Evolutionary conservation across 139 green algal species (phyloP), one percentile per base, ranked within the genome.

Genomic region (Gonium pectorale): DNA sequence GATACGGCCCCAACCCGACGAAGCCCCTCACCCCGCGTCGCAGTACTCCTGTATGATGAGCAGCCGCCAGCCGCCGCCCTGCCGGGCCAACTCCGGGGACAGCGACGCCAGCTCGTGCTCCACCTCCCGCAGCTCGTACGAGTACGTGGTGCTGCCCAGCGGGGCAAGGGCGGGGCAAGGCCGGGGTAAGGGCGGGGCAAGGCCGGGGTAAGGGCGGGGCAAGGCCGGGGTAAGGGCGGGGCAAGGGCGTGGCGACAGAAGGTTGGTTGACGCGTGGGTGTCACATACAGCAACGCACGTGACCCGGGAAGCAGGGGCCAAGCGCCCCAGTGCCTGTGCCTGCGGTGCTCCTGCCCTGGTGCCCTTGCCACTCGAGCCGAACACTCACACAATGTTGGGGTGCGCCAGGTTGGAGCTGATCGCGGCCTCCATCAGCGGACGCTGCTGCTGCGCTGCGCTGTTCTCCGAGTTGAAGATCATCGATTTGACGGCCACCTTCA

Each of bases 1-100:
- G n/a, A n/a, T n/a, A n/a, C n/a, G n/a, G n/a, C n/a, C n/a, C n/a
- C n/a, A n/a, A n/a, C n/a, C n/a, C n/a, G n/a, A n/a, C n/a, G n/a
- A n/a, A n/a, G n/a, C n/a, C n/a, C n/a, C 66, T 46, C 35, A 73
- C 59, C 83, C 83, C 17, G 70, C 83, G 63, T 88, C 78, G 51
- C 83, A 88, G 37, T 54, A 88, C 74, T 88, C 83, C 73, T 88
- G 83, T 24, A 88, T 88, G 56, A 88, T 79, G 52, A 79, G 77
- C 63, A 88, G 78, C 46, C 68, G 67, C 72, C 78, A 88, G 60
- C 77, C 73, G 44, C 83, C 83, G 9, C 77, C 72, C 74, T 85
- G 72, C 69, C 35, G 63, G 29, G 72, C 74, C 37, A 88, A 31
- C 60, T 73, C 77, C 21, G 59, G 60, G 0, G 62, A 74, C 6